Conservation (phyloP, 2,329 filamentous ascomycete species). For the Claviceps monticola region DNA sequence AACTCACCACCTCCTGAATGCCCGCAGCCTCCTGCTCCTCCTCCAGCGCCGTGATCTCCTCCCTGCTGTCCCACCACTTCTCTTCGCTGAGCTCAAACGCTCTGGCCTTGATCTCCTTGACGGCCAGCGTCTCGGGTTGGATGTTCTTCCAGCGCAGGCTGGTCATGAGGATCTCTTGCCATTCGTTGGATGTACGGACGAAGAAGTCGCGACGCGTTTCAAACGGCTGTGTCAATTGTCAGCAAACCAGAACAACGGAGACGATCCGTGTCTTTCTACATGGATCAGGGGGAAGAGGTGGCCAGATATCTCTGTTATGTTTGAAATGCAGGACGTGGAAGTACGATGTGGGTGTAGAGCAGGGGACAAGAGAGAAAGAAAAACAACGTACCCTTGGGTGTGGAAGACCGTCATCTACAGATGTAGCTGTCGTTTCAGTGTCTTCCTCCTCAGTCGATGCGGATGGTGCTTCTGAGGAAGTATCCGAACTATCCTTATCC, state of each 20-base stretch:
- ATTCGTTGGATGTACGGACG: conserved; percentile 69
- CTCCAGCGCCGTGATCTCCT: conserved; percentile 82
- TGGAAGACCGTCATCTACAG: conserved; percentile 61
- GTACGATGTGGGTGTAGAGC: neutral
- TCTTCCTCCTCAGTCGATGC: conserved; percentile 30
- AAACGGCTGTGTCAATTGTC: conserved; percentile 50
- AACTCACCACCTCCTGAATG: conserved; percentile 84
- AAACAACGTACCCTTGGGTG: conserved; percentile 41
- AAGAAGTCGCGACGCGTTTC: conserved; percentile 90
- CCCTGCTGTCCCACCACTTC: conserved; percentile 97
- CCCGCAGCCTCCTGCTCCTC: conserved; percentile 93
- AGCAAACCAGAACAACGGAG: neutral
- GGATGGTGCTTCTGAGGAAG: conserved; percentile 20
- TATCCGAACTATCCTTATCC: conserved; percentile 28
- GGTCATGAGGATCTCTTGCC: conserved; percentile 78
- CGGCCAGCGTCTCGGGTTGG: conserved; percentile 50
- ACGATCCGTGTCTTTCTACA: neutral
- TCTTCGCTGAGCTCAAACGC: conserved; percentile 87
- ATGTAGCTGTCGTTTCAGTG: conserved; percentile 31
- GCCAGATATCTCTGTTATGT: neutral
- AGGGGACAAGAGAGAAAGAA: too few relatives aligned
- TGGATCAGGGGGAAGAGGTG: neutral
- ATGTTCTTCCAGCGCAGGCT: conserved; percentile 55
- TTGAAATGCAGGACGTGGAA: too few relatives aligned
- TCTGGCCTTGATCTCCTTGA: conserved; percentile 87